Evolutionary conservation across 108 stramenopile species (phyloP).

Genomic region (Fragilaria crotonensis): DNA sequence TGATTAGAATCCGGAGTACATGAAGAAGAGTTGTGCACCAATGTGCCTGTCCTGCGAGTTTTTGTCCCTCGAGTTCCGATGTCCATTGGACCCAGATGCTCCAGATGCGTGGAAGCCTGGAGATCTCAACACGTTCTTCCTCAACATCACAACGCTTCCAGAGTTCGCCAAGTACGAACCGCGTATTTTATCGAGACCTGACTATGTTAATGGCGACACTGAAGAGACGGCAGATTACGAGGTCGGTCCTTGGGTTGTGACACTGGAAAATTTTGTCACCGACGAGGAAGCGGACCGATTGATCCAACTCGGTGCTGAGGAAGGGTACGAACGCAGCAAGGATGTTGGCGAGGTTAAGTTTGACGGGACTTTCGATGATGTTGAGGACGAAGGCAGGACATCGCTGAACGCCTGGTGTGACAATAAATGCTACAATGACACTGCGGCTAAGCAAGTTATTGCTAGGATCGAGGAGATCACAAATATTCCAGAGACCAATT

Average conservation of each 20-base stretch:
- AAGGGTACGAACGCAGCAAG: constrained; percentile 67
- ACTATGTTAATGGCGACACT: constrained; percentile 2
- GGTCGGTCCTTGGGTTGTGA: constrained; percentile 81
- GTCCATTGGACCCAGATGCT: constrained; percentile 37
- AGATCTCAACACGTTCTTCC: constrained; percentile 26
- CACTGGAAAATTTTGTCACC: constrained; percentile 72
- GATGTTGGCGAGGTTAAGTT: constrained; percentile 60
- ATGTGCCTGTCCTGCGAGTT: constrained; percentile 30
- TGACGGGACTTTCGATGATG: constrained; percentile 55
- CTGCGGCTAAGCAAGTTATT: constrained; percentile 19
- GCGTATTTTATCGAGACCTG: constrained; percentile 13
- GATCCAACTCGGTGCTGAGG: constrained; percentile 49
- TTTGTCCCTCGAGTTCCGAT: constrained; percentile 21
- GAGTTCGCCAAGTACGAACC: not conserved
- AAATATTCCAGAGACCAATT: constrained; percentile 39
- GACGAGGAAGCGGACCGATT: constrained; percentile 64
- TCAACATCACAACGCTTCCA: constrained; percentile 21
- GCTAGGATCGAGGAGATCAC: constrained; percentile 34
- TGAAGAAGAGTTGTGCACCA: constrained; percentile 52
- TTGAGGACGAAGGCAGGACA: constrained; percentile 24
- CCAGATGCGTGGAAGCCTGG: constrained; percentile 38
- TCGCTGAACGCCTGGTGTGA: constrained; percentile 23
- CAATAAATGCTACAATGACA: constrained; percentile 11
- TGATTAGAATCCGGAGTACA: constrained; percentile 39
- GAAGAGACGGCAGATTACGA: not conserved